These are phyloP conservation scores for Sphaerobolus stellatus DNA, from an alignment of 1,284 basidiomycete species.

Conservation along the genomic window DNA sequence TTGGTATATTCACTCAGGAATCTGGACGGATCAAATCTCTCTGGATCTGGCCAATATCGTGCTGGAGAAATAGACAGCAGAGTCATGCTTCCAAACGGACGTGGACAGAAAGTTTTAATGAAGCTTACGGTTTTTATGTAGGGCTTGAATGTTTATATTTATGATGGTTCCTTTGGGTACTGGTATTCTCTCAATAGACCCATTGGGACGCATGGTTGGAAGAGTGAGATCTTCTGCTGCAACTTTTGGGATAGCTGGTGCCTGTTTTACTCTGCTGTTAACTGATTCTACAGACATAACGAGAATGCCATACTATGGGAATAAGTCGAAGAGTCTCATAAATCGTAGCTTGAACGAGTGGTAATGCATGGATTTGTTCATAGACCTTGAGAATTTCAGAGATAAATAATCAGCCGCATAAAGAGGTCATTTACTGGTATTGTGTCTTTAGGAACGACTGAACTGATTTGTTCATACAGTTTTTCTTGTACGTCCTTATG, in stretches of 20 bases:
- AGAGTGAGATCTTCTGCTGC: constrained; percentile 11
- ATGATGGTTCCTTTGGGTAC: constrained; percentile 3
- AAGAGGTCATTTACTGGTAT: constrained; percentile 36
- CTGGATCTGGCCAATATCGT: constrained; percentile 26
- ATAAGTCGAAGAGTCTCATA: constrained; percentile 62
- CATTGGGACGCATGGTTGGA: not conserved
- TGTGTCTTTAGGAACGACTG: constrained; percentile 40
- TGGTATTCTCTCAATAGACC: not conserved
- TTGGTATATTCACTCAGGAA: constrained; percentile 20
- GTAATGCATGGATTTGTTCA: constrained; percentile 49
- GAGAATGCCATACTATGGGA: constrained; percentile 45
- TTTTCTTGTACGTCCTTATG: constrained; percentile 62
- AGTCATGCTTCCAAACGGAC: constrained; percentile 9
- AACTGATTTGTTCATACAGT: constrained; percentile 51
- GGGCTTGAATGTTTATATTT: constrained; percentile 14
- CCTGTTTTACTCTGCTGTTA: no score
- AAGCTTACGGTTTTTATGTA: constrained; percentile 15
- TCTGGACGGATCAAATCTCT: constrained; percentile 27
- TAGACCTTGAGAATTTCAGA: constrained; percentile 39
- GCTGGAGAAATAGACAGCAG: constrained; percentile 15
- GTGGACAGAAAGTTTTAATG: not conserved
- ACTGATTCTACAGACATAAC: no score
- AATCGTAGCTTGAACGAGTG: constrained; percentile 48
- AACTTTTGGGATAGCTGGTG: constrained; percentile 3
- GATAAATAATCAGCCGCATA: not conserved